Evolutionary conservation across 345 rosid genomes (phyloP), one percentile per base, ranked within the genome.

Genomic region (Populus simonii): DNA sequence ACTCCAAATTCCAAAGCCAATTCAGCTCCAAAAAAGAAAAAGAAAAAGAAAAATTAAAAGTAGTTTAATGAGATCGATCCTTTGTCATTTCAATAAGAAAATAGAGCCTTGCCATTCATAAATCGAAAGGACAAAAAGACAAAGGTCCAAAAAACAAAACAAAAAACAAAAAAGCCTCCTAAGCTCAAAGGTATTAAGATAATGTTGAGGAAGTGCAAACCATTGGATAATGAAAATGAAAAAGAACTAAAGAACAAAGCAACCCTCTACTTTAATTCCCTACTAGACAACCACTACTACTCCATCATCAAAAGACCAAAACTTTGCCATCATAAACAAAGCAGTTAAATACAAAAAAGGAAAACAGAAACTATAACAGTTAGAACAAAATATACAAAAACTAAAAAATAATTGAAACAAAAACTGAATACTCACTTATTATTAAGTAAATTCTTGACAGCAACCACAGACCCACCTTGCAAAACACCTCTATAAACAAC

Each of bases 381-480:
- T 75, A 31, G 80, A 83, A 35, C 53, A 20, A 57, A 6, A 43
- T 25, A 39, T 36, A 27, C 39, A 29, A 35, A 57, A 43, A 8
- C 18, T 27, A 29, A 53, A 33, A 31, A 29, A 53, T 22, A 11
- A 39, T 22, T 39, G 35, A 69, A 18, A 38, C 29, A 39, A 70
- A 47, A 70, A 11, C 11, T 35, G 59, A 57, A 6, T 17, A 79
- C 97, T 53, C 84, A 96, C 99, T 92, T 96, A 82, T 96, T 93
- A 41, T 92, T 93, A 22, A 92, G 96, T 38, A 96, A 90, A 83
- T 91, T 88, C 84, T 96, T 96, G 67, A 96, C 97, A 39, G 99
- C 99, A 23, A 90, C 97, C 2, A 92, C 89, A 4, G 97, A 91
- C 35, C 92, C 94, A 39, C 93, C 98, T 6, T 74, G 71, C 82